Evolutionary conservation across 352 stramenopile species (phyloP), one percentile per base, ranked within the genome.

Genomic region (Globisporangium yorkense): DNA sequence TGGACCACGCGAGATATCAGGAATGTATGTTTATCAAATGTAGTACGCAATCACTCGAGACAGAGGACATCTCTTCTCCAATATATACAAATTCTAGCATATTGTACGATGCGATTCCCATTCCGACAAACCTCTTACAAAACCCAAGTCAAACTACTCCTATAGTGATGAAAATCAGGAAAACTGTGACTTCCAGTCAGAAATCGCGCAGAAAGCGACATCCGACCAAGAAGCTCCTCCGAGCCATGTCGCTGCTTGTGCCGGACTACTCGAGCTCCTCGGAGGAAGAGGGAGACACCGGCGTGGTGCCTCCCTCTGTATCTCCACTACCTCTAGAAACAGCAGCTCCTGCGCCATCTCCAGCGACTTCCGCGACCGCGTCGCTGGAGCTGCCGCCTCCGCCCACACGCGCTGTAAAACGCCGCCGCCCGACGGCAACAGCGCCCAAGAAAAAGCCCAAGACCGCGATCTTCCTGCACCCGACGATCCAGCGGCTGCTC

Each of bases 181-280:
- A 41, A 41, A 41, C 37, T 41, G 37, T 41, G 10, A 18, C 37
- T 18, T 12, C 37, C 37, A 41, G 37, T 41, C 37, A 41, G 37
- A 41, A 41, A 16, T 2, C 13, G 37, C 37, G 2, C 13, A 18
- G 37, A 41, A 41, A 15, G 13, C 37, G 37, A 13, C 37, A 41
- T 18, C 37, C 2, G 37, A 18, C 18, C 24, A 57, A 51, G 40
- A 37, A 21, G 16, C 50, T 12, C 43, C 35, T 40, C 35, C 21
- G 21, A 24, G 21, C 21, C 12, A 86, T 84, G 76, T 78, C 74
- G 58, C 63, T 84, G 27, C 51, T 84, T 20, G 62, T 84, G 46
- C 67, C 67, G 8, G 76, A 86, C 64, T 86, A 86, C 67, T 70
- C 69, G 45, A 84, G 71, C 56, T 84, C 76, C 0, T 87, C 76